These are phyloP conservation scores for Helicocarpus griseus DNA, from an alignment of 2,329 filamentous ascomycete species.

Conservation along the genomic window DNA sequence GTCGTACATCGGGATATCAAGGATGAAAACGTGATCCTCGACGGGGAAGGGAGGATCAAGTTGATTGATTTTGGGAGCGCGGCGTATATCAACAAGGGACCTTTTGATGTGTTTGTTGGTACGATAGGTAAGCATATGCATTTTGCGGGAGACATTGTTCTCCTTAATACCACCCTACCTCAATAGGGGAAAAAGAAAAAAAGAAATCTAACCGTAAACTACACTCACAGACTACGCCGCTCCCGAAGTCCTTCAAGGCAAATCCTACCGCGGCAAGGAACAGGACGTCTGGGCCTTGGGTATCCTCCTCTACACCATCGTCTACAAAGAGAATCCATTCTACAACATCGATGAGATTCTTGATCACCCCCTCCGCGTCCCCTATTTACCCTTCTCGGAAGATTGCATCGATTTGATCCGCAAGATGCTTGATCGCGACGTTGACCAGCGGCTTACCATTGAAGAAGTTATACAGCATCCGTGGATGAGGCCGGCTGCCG, in stretches of 20 bases:
- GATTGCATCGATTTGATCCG: constrained; percentile 87
- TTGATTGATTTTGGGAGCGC: constrained; percentile 97
- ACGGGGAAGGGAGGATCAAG: constrained; percentile 92
- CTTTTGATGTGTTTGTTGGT: constrained; percentile 97
- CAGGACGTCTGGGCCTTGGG: constrained; percentile 98
- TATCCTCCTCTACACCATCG: constrained; percentile 93
- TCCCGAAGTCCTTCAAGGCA: constrained; percentile 90
- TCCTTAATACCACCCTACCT: no score
- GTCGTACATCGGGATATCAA: constrained; percentile 98
- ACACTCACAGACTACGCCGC: constrained; percentile 80
- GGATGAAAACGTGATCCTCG: constrained; percentile 93
- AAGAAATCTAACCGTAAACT: no score
- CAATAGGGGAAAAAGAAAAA: not conserved
- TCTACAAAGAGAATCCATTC: constrained; percentile 99
- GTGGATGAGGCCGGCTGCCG: constrained; percentile 46
- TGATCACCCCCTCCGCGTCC: constrained; percentile 87
- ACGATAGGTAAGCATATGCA: constrained; percentile 74
- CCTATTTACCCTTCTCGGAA: constrained; percentile 57
- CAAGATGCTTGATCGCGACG: constrained; percentile 84
- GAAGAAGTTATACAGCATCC: constrained; percentile 77
- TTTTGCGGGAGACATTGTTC: no score
- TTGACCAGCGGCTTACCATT: constrained; percentile 74
- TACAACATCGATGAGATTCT: constrained; percentile 99
- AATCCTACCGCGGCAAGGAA: constrained; percentile 86
- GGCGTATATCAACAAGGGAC: constrained; percentile 95